Evolutionary conservation across 306 rosid species (phyloP), one percentile per base, ranked within the genome.

Genomic region (Cicer arietinum): DNA sequence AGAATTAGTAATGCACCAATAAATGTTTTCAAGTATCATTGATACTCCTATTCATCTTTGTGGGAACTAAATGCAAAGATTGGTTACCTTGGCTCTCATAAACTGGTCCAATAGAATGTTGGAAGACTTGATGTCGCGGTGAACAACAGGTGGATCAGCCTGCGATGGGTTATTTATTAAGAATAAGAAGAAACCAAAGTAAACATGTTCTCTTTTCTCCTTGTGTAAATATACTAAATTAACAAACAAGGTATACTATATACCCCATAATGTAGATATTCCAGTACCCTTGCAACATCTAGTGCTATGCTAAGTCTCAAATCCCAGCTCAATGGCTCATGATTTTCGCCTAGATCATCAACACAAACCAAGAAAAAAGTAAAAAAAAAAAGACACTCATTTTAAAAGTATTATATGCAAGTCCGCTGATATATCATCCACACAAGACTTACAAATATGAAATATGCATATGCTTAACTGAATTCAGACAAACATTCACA

Each of bases 191-290:
- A 84, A 69, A 64, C 18, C 45, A 42, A 69, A 51, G 30, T 20
- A 70, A 80, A 67, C 54, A 8, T 61, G 42, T 18, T 67, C 8
- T 68, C 11, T 68, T 6, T 10, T 42, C 74, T 47, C 45, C 51
- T 44, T 14, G 63, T 78, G 71, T 63, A 74, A 51, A 47, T 39
- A 57, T 16, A 58, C 48, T 8, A 57, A 30, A 40, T 25, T 43
- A 10, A 40, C 46, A 9, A 67, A 9, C 16, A 77, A 62, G 72
- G 47, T 81, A 30, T 2, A 53, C 17, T 51, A 20, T 54, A 46
- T 87, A 94, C 98, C 92, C 97, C 96, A 80, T 85, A 88, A 80
- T 94, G 98, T 59, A 94, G 97, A 89, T 94, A 94, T 87, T 94
- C 98, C 85, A 94, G 82, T 44, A 88, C 98, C 79, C 95, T 88